Evolutionary conservation across 2,329 filamentous ascomycete genomes (phyloP).

Genomic region (Xylaria sp.): DNA sequence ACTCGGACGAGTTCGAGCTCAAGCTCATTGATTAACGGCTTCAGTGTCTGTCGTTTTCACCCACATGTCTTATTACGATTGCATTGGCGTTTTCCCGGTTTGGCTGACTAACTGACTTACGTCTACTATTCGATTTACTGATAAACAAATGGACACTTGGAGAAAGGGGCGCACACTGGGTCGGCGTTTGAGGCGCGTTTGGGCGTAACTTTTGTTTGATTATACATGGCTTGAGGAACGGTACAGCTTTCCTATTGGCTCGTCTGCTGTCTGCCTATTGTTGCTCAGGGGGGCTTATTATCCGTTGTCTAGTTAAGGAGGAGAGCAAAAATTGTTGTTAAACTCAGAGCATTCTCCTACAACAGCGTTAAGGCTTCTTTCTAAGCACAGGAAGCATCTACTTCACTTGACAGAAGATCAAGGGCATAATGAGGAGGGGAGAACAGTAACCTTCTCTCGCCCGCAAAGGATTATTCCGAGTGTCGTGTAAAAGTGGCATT

Average conservation of each 20-base stretch:
- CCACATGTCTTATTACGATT: slow-evolving; percentile 11
- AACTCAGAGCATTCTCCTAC: background rate
- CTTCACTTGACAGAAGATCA: background rate
- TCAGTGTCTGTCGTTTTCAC: background rate
- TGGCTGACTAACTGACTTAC: background rate
- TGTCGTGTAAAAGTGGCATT: background rate
- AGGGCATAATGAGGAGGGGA: background rate
- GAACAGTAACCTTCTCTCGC: background rate
- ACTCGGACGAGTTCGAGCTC: slow-evolving; percentile 67
- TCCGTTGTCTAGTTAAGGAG: background rate
- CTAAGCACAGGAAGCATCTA: no score
- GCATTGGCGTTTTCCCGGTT: slow-evolving; percentile 9
- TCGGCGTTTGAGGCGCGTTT: slow-evolving; percentile 20
- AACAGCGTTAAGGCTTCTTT: background rate
- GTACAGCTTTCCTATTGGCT: background rate
- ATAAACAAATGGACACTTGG: background rate
- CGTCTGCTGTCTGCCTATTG: background rate
- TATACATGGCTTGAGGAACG: background rate
- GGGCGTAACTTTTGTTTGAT: slow-evolving; percentile 4
- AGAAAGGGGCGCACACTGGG: background rate
- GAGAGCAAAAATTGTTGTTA: background rate
- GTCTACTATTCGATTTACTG: slow-evolving; percentile 1
- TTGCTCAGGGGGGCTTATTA: background rate
- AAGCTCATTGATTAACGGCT: slow-evolving; percentile 51
- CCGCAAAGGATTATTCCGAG: background rate